Conservation (phyloP, 2,329 filamentous ascomycete genomes). For the Sarocladiaceae sp. region DNA sequence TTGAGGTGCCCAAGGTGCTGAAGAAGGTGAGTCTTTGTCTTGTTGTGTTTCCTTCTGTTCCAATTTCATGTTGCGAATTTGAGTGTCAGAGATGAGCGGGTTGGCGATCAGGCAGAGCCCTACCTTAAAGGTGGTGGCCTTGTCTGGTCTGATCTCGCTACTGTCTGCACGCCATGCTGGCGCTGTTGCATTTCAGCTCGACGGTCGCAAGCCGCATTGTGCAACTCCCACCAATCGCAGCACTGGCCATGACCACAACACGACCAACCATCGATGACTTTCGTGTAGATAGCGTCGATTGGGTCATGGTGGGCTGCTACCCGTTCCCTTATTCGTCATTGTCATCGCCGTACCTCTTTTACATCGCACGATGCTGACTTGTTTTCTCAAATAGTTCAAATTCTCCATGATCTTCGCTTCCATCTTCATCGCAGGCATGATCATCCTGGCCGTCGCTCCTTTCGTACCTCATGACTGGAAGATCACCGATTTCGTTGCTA, state of each 20-base stretch:
- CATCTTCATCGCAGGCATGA: conserved; percentile 55
- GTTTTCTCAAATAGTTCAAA: conserved; percentile 54
- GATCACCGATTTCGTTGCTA: conserved; percentile 69
- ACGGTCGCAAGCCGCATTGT: conserved; percentile 15
- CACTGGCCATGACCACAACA: background rate
- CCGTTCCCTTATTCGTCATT: no score
- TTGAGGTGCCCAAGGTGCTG: conserved; percentile 74
- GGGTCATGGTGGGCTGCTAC: no score
- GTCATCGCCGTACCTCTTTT: no score
- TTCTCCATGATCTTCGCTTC: conserved; percentile 62
- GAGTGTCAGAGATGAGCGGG: no score
- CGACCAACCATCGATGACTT: background rate
- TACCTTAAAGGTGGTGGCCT: no score
- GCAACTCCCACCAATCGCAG: conserved; percentile 12
- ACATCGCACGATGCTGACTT: background rate
- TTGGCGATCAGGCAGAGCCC: no score
- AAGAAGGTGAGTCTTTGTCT: conserved; percentile 60
- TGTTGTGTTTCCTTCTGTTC: conserved; percentile 24
- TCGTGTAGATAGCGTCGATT: background rate
- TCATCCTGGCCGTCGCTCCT: conserved; percentile 57
- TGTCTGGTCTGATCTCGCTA: no score
- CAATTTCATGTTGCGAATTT: no score
- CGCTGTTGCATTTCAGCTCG: background rate
- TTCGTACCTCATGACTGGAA: conserved; percentile 64
- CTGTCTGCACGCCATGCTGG: background rate